Conservation (phyloP, 805 yeast genomes). For the Zygoascus flipseniorum region DNA sequence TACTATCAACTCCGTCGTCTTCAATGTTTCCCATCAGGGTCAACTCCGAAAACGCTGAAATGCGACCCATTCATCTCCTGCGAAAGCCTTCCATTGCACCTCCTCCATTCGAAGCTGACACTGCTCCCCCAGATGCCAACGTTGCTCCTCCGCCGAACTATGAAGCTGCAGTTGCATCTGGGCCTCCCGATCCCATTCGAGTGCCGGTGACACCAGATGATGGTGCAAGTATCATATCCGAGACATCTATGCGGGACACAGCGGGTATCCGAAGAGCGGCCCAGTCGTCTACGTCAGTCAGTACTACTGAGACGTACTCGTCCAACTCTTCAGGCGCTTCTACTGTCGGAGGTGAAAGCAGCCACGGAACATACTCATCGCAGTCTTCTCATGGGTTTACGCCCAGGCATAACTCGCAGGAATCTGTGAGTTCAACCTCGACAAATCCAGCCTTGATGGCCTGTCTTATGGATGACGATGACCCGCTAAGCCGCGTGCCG, state of each 20-base stretch:
- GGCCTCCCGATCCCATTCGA: not conserved
- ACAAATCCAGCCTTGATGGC: not conserved
- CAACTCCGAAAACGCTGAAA: not conserved
- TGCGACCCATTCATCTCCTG: constrained; percentile 45
- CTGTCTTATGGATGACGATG: not conserved
- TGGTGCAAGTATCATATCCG: not conserved
- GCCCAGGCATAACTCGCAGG: not conserved
- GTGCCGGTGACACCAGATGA: not conserved
- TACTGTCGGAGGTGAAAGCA: not conserved
- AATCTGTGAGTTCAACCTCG: not conserved
- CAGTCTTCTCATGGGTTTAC: not conserved
- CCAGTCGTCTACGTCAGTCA: not conserved
- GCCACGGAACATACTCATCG: not conserved
- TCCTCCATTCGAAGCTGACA: constrained; percentile 42
- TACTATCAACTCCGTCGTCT: constrained; percentile 9
- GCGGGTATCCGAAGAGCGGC: not conserved
- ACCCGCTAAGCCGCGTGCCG: not conserved
- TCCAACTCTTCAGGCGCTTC: not conserved
- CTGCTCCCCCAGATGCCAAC: constrained; percentile 12
- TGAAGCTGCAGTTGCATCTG: constrained; percentile 8
- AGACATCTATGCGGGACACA: not conserved
- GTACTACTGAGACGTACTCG: not conserved
- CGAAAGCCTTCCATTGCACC: constrained; percentile 53
- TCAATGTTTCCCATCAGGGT: constrained; percentile 6
- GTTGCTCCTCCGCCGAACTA: constrained; percentile 13